Conservation (phyloP, 306 rosid species). For the Dalbergia cochinchinensis region DNA sequence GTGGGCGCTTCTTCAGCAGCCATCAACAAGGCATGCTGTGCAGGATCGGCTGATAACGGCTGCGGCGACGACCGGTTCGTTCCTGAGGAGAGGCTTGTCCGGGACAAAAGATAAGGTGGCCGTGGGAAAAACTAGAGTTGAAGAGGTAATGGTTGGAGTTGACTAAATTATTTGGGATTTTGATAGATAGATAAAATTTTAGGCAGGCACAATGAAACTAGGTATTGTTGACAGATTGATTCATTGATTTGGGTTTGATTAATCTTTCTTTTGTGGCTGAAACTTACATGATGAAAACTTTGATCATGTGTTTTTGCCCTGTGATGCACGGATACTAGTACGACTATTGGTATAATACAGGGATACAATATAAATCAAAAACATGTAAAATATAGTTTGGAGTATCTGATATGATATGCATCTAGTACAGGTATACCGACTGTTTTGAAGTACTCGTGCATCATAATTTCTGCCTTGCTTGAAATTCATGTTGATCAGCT, state of each 20-base stretch:
- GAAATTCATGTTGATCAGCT: neutral
- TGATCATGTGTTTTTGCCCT: neutral
- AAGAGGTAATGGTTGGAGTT: conserved; percentile 70
- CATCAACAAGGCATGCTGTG: conserved; percentile 87
- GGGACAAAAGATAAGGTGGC: conserved; percentile 91
- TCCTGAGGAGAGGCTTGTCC: conserved; percentile 74
- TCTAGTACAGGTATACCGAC: too few species aligned
- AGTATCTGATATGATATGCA: too few species aligned
- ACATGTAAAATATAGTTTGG: too few species aligned
- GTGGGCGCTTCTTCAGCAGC: conserved; percentile 89
- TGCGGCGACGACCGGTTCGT: conserved; percentile 85
- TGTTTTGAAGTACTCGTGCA: too few species aligned
- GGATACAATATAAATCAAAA: too few species aligned
- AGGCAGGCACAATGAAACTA: conserved; percentile 8
- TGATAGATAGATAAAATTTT: conserved; percentile 1
- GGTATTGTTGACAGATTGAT: neutral
- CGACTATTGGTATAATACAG: too few species aligned
- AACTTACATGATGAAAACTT: neutral
- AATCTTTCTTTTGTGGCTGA: neutral
- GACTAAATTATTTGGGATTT: conserved; percentile 18
- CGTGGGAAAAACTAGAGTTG: conserved; percentile 90
- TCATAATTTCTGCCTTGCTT: neutral
- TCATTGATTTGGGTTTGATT: neutral
- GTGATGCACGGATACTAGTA: too few species aligned
- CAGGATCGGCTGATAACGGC: conserved; percentile 92